Evolutionary conservation across 2,329 filamentous ascomycete genomes (phyloP).

Genomic region (Colletotrichum somersetense): DNA sequence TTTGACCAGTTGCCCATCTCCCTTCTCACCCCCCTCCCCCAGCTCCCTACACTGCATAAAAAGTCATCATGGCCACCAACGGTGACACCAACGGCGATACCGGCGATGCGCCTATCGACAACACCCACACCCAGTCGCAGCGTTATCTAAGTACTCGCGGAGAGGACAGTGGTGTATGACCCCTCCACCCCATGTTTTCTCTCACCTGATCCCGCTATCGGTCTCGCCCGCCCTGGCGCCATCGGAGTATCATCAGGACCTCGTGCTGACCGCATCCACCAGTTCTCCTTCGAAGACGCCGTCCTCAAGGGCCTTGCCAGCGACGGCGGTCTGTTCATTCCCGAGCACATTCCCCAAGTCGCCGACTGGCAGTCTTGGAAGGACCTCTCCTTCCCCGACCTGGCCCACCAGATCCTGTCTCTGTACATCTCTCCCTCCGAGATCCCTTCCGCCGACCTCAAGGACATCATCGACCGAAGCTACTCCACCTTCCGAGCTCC

Average conservation of each 20-base stretch:
- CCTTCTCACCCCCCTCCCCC: background rate
- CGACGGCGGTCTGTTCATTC: slow-evolving; percentile 91
- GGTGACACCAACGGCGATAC: slow-evolving; percentile 50
- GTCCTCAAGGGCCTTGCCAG: slow-evolving; percentile 89
- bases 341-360: slow-evolving; percentile 80
- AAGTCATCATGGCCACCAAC: slow-evolving; percentile 57
- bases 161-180: slow-evolving; percentile 61
- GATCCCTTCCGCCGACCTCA: slow-evolving; percentile 84
- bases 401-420: slow-evolving; percentile 87
- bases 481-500: slow-evolving; percentile 90
- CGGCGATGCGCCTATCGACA: slow-evolving; percentile 44
- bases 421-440: slow-evolving; percentile 88
- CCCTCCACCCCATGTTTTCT: slow-evolving; percentile 5
- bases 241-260: background rate
- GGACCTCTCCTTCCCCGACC: slow-evolving; percentile 81
- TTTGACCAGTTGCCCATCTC: background rate
- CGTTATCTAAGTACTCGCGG: slow-evolving; percentile 65
- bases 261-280: slow-evolving; percentile 37
- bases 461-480: slow-evolving; percentile 83
- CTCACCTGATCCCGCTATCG: background rate
- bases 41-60: background rate
- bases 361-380: slow-evolving; percentile 79
- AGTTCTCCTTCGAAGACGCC: slow-evolving; percentile 92
- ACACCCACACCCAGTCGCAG: slow-evolving; percentile 60
- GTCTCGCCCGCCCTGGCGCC: slow-evolving; percentile 10